Conservation (phyloP, 345 rosid species). For the Draba incana region DNA sequence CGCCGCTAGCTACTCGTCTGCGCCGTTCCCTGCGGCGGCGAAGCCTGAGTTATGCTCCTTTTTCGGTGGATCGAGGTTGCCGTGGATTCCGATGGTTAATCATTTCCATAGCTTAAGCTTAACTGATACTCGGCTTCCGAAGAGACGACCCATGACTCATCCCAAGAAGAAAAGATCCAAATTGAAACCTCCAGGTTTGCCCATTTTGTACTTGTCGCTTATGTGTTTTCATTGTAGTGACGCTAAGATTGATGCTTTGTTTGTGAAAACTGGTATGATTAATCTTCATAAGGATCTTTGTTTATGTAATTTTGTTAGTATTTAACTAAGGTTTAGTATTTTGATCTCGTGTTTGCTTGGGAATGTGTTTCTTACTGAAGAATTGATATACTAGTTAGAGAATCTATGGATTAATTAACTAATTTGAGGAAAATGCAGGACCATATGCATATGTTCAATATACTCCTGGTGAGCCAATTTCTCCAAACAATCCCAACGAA, state of each 20-base stretch:
- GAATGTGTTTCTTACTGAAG: neutral
- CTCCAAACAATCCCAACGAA: constrained; percentile 74
- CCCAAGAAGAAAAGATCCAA: constrained; percentile 75
- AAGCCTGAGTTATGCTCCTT: constrained; percentile 38
- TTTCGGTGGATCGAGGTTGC: constrained; percentile 37
- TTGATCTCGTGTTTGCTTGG: constrained; percentile 1
- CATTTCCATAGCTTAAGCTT: constrained; percentile 60
- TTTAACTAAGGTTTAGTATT: constrained; percentile 16
- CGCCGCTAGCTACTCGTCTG: constrained; percentile 30
- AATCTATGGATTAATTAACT: constrained; percentile 5
- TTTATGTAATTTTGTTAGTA: neutral
- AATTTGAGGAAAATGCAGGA: constrained; percentile 51
- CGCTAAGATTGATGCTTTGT: constrained; percentile 17
- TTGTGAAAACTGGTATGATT: constrained; percentile 6
- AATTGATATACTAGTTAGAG: neutral
- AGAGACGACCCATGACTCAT: constrained; percentile 76
- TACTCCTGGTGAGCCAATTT: constrained; percentile 76
- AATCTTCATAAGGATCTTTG: neutral
- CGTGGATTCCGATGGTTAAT: constrained; percentile 47
- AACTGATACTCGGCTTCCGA: constrained; percentile 70
- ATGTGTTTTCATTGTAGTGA: neutral
- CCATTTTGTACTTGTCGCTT: constrained; percentile 4
- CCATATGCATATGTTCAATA: constrained; percentile 83
- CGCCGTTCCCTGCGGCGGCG: constrained; percentile 27
- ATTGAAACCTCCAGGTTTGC: constrained; percentile 73